A percentile compares a stretch with the other conserved stretches of the same genome.
Conservation (phyloP, 495 filamentous ascomycete genomes). For the Collariella sp. region DNA sequence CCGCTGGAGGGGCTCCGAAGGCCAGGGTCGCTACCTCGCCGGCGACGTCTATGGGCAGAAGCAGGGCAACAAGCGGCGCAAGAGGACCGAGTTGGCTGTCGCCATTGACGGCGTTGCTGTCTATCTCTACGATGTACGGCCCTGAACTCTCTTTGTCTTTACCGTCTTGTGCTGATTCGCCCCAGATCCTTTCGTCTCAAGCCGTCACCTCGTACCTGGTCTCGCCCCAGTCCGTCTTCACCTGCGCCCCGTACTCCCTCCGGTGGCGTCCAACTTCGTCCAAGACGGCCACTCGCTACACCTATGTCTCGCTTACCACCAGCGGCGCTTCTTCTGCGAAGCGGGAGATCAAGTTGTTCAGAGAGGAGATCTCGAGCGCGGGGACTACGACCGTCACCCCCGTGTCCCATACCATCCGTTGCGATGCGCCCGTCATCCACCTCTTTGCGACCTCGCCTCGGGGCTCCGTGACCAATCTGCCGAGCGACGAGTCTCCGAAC, state of each 20-base stretch:
- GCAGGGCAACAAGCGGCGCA: slow-evolving; percentile 68
- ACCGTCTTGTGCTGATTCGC: slow-evolving; percentile 14
- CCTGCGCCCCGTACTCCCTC: slow-evolving; percentile 67
- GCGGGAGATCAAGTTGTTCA: slow-evolving; percentile 43
- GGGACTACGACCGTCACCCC: slow-evolving; percentile 42
- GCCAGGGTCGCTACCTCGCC: slow-evolving; percentile 49
- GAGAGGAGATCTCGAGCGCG: slow-evolving; percentile 54
- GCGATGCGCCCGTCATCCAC: slow-evolving; percentile 22
- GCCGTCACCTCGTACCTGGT: slow-evolving; percentile 78
- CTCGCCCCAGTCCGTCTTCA: slow-evolving; percentile 70
- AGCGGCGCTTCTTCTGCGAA: slow-evolving; percentile 23
- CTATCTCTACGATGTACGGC: slow-evolving; percentile 81
- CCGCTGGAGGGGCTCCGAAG: slow-evolving; percentile 49
- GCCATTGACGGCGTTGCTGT: slow-evolving; percentile 86
- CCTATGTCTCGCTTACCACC: slow-evolving; percentile 49
- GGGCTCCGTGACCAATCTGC: slow-evolving; percentile 5
- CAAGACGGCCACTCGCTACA: slow-evolving; percentile 55
- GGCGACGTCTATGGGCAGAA: slow-evolving; percentile 63
- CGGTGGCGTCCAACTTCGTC: slow-evolving; percentile 48
- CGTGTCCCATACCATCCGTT: slow-evolving; percentile 10
- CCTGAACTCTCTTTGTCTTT: not conserved
- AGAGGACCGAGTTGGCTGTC: slow-evolving; percentile 72
- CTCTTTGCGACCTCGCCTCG: slow-evolving; percentile 22
- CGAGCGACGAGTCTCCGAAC: slow-evolving; percentile 4
- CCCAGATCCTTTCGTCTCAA: slow-evolving; percentile 67